Conservation (phyloP, 352 stramenopile genomes). For the Thraustochytrium striatum region DNA sequence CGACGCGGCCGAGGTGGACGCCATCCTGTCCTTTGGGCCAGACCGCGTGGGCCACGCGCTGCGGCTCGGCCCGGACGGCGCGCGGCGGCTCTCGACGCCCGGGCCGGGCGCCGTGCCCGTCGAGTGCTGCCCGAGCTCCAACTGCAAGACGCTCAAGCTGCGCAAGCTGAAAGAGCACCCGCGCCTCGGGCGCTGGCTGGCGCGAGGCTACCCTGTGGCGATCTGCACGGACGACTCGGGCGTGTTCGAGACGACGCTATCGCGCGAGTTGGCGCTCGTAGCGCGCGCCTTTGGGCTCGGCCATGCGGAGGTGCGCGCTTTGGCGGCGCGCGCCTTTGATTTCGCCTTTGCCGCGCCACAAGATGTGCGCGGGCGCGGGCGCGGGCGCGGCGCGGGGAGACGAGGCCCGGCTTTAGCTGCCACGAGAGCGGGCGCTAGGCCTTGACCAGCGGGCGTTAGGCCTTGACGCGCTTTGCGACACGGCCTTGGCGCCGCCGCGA, state of each 20-base stretch:
- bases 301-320: conserved; percentile 51
- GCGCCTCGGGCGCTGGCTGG: conserved; percentile 60
- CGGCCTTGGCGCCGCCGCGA: conserved; percentile 39
- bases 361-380: too few relatives aligned
- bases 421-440: too few relatives aligned
- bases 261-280: conserved; percentile 75
- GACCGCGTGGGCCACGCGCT: conserved; percentile 85
- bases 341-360: too few relatives aligned
- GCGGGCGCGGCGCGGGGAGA: too few relatives aligned
- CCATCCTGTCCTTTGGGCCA: conserved; percentile 77
- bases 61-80: conserved; percentile 67
- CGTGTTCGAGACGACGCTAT: conserved; percentile 79
- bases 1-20: conserved; percentile 68
- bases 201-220: conserved; percentile 67
- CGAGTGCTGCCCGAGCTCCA: conserved; percentile 86
- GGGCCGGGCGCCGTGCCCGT: conserved; percentile 70
- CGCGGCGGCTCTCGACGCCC: conserved; percentile 62
- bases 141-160: conserved; percentile 82
- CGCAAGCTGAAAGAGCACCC: conserved; percentile 74
- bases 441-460: too few relatives aligned
- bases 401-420: too few relatives aligned
- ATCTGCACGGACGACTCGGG: conserved; percentile 87
- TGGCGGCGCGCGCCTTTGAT: too few relatives aligned
- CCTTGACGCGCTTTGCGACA: too few relatives aligned
- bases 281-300: conserved; percentile 67